Conservation (phyloP, 1,139 yeast species). For the Suhomyces terraborum region DNA sequence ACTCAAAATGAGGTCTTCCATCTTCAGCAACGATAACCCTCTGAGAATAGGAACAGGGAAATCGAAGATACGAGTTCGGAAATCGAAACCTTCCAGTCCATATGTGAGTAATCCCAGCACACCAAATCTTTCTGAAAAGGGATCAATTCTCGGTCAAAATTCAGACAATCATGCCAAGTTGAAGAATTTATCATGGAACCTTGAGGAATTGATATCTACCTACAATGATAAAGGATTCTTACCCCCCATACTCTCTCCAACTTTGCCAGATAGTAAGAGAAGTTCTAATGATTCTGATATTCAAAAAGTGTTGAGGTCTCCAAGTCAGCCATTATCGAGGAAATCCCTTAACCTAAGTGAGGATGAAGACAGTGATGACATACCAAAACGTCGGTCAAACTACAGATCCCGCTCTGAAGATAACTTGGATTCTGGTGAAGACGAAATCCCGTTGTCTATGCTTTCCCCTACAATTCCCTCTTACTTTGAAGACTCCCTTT, state of each 20-base stretch:
- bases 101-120: constrained; percentile 19
- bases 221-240: constrained; percentile 38
- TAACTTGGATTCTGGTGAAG: constrained; percentile 15
- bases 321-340: constrained; percentile 1
- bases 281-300: constrained; percentile 5
- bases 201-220: constrained; percentile 42
- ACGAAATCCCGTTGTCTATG: constrained; percentile 33
- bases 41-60: constrained; percentile 12
- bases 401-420: constrained; percentile 4
- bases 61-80: constrained; percentile 17
- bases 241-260: constrained; percentile 47
- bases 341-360: constrained; percentile 2
- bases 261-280: constrained; percentile 32
- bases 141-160: background rate
- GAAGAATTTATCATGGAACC: constrained; percentile 35
- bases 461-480: constrained; percentile 42
- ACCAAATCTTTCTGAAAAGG: constrained; percentile 13
- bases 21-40: constrained; percentile 31
- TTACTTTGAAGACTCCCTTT: constrained; percentile 22
- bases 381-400: background rate
- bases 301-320: constrained; percentile 5
- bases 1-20: constrained; percentile 38
- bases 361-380: constrained; percentile 9
- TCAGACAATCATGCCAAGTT: constrained; percentile 8
- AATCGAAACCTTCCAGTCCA: constrained; percentile 23